Evolutionary conservation across 2,329 filamentous ascomycete species (phyloP), one percentile per base, ranked within the genome.

Genomic region (Fusarium albidum): DNA sequence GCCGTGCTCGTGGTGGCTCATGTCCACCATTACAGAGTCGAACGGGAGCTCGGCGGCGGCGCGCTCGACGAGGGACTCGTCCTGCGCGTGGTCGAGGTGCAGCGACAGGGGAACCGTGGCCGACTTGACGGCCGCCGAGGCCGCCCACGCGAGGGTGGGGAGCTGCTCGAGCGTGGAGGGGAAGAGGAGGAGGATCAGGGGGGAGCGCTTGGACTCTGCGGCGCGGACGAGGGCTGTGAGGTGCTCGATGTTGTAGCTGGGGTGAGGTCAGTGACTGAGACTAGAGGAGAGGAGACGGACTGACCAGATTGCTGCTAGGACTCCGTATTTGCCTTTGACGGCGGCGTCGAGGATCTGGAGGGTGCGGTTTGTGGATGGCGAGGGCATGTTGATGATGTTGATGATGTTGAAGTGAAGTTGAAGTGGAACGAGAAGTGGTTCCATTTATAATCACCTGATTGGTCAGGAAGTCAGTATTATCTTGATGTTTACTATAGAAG

Each of bases 41-140:
- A 60, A 60, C 6, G 52, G 57, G 2, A 61, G 32, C 5, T 2
- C 32, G 4, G n/a, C 12, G 0, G 35, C 42, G 2, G 40, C 28
- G 4, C 43, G 5, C 38, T 51, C 13, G 2, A 61, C 48, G 10
- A 48, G 37, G 4, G 11, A 10, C 8, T 15, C 15, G 26, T 61
- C 49, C 13, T 61, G 45, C 5, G 57, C 53, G 12, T 58, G 57
- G 73, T 73, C 13, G 71, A 78, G 56, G 80, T 62, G 55, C 6
- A 62, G 47, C 0, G 58, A 49, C 2, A 59, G 15, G 0, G 55
- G 59, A 0, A 59, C 41, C 0, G 47, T 80, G 2, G 78, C 77
- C 7, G 81, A 86, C 66, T 51, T 53, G 26, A 54, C 40, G 3
- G 58, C 60, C 12, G 42, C 88, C 15, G 86, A 86, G 31, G 55